Evolutionary conservation across 164 flowering plant genomes (phyloP).

Genomic region (Magnolia sinica): DNA sequence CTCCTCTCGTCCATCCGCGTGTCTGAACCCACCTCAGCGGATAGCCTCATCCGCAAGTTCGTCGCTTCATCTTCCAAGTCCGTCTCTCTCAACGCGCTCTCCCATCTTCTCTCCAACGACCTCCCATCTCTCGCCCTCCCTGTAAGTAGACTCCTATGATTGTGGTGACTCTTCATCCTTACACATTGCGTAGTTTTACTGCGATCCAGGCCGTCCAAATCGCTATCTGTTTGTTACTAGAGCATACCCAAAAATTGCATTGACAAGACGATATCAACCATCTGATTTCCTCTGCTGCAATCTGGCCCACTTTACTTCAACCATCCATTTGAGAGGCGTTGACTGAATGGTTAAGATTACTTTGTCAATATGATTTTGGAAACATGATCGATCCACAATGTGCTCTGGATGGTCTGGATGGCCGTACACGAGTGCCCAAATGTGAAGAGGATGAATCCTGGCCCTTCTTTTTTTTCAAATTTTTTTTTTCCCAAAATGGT

Average conservation of each 20-base stretch:
- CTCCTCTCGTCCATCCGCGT: slow-evolving; percentile 45
- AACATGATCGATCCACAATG: not conserved
- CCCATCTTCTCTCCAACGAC: slow-evolving; percentile 57
- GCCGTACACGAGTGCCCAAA: no score
- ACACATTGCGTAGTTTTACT: not conserved
- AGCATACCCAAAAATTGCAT: no score
- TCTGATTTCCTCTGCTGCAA: no score
- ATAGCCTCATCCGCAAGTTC: slow-evolving; percentile 56
- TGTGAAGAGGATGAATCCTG: no score
- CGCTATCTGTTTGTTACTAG: not conserved
- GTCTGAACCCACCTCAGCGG: slow-evolving; percentile 34
- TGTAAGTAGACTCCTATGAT: slow-evolving; percentile 31
- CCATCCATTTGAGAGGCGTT: not conserved
- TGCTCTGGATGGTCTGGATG: not conserved
- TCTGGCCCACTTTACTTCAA: no score
- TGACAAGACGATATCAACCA: no score
- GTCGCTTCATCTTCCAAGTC: slow-evolving; percentile 57
- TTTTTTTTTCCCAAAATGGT: not conserved
- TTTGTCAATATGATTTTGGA: not conserved
- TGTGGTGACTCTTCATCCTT: not conserved
- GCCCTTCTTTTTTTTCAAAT: not conserved
- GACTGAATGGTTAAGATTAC: not conserved
- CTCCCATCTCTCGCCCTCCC: slow-evolving; percentile 58
- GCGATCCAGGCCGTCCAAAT: not conserved
- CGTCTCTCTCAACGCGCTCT: slow-evolving; percentile 54